These are phyloP conservation scores for Populus ilicifolia DNA, from an alignment of 345 rosid genomes.

Conservation along the genomic window DNA sequence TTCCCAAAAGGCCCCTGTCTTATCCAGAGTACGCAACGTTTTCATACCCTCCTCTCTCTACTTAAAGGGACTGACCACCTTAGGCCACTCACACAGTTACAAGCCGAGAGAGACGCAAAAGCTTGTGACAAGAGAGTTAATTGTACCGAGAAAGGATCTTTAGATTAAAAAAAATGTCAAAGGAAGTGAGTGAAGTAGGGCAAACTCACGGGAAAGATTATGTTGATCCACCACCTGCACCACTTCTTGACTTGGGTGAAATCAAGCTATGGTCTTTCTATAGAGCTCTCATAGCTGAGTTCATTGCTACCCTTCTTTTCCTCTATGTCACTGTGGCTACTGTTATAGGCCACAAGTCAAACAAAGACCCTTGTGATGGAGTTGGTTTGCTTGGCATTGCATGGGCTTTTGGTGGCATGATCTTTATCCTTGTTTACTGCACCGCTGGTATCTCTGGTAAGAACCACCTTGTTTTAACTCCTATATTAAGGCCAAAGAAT, in stretches of 20 bases:
- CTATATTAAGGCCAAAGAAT: not conserved
- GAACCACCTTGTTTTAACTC: not conserved
- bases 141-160: not conserved
- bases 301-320: conserved; percentile 88
- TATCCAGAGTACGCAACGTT: conserved; percentile 22
- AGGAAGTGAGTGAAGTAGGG: conserved; percentile 81
- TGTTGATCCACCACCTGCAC: conserved; percentile 97
- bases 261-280: conserved; percentile 80
- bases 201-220: conserved; percentile 69
- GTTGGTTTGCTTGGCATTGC: conserved; percentile 91
- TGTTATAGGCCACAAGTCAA: conserved; percentile 72
- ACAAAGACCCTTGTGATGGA: conserved; percentile 57
- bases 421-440: conserved; percentile 65
- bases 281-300: conserved; percentile 94
- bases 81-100: not conserved
- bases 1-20: conserved; percentile 48
- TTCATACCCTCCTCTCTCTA: not conserved
- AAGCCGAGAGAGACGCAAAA: not conserved
- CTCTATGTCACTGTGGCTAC: conserved; percentile 79
- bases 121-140: not conserved
- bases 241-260: conserved; percentile 58
- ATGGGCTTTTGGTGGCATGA: conserved; percentile 94
- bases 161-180: conserved; percentile 45
- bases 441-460: conserved; percentile 86
- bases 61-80: conserved; percentile 17